Conservation (phyloP, 495 filamentous ascomycete genomes). For the Aspergillus bridgeri region DNA sequence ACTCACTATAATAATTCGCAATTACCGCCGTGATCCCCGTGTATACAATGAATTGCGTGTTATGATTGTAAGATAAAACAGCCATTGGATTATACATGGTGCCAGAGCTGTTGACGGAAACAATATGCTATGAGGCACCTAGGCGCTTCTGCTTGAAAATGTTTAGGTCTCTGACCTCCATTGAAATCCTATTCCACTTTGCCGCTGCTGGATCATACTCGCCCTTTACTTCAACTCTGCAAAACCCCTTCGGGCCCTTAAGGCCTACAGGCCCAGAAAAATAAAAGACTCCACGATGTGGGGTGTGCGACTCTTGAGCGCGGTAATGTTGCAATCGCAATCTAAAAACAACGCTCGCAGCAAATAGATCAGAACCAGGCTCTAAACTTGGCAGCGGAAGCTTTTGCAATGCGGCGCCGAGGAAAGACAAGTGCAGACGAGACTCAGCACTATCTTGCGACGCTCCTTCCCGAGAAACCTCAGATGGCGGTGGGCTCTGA, state of each 20-base stretch:
- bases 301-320: conserved; percentile 25
- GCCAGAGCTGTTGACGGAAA: background rate
- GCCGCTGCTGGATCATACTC: conserved; percentile 56
- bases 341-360: conserved; percentile 53
- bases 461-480: conserved; percentile 16
- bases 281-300: conserved; percentile 61
- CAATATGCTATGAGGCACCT: conserved; percentile 11
- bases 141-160: conserved; percentile 27
- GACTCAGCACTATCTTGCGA: conserved; percentile 18
- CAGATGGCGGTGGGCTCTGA: conserved; percentile 13
- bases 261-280: conserved; percentile 66
- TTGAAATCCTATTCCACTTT: conserved; percentile 33
- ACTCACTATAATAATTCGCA: too few relatives aligned
- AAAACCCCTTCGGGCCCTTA: conserved; percentile 51
- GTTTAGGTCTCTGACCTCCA: conserved; percentile 34
- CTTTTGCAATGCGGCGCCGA: conserved; percentile 35
- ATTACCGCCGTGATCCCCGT: too few relatives aligned
- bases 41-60: too few relatives aligned
- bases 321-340: conserved; percentile 42
- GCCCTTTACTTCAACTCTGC: conserved; percentile 55
- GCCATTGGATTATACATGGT: background rate
- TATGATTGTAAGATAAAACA: too few relatives aligned
- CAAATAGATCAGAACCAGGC: conserved; percentile 35
- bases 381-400: conserved; percentile 37
- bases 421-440: conserved; percentile 30